A percentile compares a stretch with the other conserved stretches of the same genome.
phyloP scores from a whole-genome alignment of 805 yeast species.

The Lipomyces sp. region DNA sequence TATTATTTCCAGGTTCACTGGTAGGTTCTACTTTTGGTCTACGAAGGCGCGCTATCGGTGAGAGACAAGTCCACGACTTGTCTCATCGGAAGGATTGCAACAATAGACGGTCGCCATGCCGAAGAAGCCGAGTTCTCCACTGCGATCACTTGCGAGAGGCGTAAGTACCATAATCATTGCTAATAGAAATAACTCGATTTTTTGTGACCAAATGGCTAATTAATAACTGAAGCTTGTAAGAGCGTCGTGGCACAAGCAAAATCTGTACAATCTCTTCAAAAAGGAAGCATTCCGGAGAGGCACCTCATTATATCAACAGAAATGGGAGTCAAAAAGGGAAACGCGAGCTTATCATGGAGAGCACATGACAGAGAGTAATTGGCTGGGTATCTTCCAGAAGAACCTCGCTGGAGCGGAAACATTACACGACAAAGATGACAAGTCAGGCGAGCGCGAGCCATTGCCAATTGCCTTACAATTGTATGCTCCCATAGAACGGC shows the following conservation, averaged over 20 bases:
- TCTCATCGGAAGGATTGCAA: neutral
- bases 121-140: constrained; percentile 29
- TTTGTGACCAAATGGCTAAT: neutral
- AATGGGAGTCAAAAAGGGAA: constrained; percentile 88
- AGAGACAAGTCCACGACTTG: neutral
- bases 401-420: constrained; percentile 69
- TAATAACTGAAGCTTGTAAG: constrained; percentile 53
- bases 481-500: constrained; percentile 81
- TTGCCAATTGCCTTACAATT: constrained; percentile 91
- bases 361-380: constrained; percentile 80
- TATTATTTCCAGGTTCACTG: neutral
- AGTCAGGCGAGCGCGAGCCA: constrained; percentile 30
- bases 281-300: constrained; percentile 57
- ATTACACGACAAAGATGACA: constrained; percentile 26
- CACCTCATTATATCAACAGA: constrained; percentile 84
- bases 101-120: constrained; percentile 11
- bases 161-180: constrained; percentile 19
- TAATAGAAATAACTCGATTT: neutral
- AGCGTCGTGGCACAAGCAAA: constrained; percentile 88
- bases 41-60: neutral
- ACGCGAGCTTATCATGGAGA: constrained; percentile 97
- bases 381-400: constrained; percentile 70
- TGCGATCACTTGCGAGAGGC: constrained; percentile 32
- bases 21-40: neutral
- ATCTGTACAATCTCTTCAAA: constrained; percentile 84